Evolutionary conservation across 2,329 filamentous ascomycete species (phyloP), one percentile per base, ranked within the genome.

Genomic region (Lachnellula occidentalis): DNA sequence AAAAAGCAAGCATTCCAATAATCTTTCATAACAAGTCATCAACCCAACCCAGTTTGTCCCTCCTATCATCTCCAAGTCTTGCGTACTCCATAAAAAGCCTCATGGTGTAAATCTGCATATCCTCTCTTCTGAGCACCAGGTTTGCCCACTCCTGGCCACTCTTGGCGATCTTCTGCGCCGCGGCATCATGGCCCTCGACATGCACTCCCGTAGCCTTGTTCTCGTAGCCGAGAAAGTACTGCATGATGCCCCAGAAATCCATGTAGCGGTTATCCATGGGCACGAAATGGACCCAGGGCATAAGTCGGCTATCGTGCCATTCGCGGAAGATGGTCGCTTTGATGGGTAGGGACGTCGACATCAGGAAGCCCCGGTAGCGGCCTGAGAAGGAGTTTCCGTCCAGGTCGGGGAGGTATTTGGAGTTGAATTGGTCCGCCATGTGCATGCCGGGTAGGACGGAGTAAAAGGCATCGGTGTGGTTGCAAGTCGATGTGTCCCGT

Each of bases 211-310:
- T 56, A n/a, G 61, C 59, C 22, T 64, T 57, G 41, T 76, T 79
- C 1, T 74, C 72, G 62, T 85, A 86, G 0, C 86, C 86, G 1
- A 89, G 61, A 63, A 92, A 90, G 66, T 89, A 92, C 62, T 87
- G 80, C 78, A 90, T 79, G 53, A 90, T 85, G 31, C 82, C 85
- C 59, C 83, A 90, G 65, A 87, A 81, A 66, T 92, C 89, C 42
- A 80, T 73, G 64, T 85, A 91, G 1, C 85, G 80, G 64, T 81
- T 87, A 66, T 91, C 87, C 82, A 94, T 87, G 4, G 89, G 89
- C 2, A 92, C 85, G 63, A 90, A 92, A 70, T 94, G 89, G 64
- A 84, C 82, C 89, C 89, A 94, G 0, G 87, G 78, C 1, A 90
- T 73, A 1, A 94, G 74, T 1, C 89, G 78, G 45, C 78, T 79